Conservation (phyloP, 768 basidiomycete species). For the Pilatotrama ljubarskyi region DNA sequence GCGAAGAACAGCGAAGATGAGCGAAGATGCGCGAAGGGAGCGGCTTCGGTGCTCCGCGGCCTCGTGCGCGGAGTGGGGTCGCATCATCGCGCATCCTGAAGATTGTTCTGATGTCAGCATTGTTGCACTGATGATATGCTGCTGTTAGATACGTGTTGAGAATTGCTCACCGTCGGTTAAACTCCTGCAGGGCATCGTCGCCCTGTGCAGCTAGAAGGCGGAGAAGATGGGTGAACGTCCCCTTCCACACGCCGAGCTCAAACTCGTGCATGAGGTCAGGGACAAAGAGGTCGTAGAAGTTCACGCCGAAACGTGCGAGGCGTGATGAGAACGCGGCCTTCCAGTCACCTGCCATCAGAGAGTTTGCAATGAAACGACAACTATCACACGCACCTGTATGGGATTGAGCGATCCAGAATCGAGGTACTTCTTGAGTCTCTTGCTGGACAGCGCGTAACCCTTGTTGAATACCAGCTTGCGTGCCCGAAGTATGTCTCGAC, state of each 20-base stretch:
- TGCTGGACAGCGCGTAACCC: conserved; percentile 5
- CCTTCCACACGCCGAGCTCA: conserved; percentile 37
- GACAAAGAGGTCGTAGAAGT: conserved; percentile 30
- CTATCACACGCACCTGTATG: conserved; percentile 11
- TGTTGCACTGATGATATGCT: background rate
- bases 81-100: too few relatives aligned
- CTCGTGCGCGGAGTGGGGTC: too few relatives aligned
- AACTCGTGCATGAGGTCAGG: conserved; percentile 38
- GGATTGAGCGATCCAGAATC: conserved; percentile 17
- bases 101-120: too few relatives aligned
- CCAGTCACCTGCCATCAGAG: background rate
- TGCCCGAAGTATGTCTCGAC: conserved; percentile 2
- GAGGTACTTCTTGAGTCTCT: conserved; percentile 13
- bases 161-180: conserved; percentile 15
- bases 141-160: background rate
- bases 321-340: conserved; percentile 36
- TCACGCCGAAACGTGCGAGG: conserved; percentile 22
- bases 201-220: conserved; percentile 18
- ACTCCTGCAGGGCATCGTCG: background rate
- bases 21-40: too few relatives aligned
- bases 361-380: too few relatives aligned
- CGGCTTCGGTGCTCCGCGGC: too few relatives aligned
- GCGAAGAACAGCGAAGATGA: too few relatives aligned
- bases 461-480: conserved; percentile 22
- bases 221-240: conserved; percentile 29